Base-by-base conservation (phyloP, 331 rosid genomes). In the Telfairia occidentalis region DNA sequence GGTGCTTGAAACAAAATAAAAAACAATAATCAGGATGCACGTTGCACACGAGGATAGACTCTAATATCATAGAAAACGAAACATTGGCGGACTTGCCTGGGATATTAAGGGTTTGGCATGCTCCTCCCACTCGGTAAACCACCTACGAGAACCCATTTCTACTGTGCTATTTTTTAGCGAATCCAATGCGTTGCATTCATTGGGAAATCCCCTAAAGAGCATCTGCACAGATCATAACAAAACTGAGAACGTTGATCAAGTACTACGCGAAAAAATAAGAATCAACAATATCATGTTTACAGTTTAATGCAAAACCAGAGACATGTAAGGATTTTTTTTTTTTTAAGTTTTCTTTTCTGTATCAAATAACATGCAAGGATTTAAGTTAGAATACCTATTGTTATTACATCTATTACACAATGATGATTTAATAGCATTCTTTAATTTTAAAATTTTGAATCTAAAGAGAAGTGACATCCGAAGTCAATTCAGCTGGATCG, bases 41-140 rank as follows among this genome's bases (percentile, higher is more conserved):
- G 9, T 52, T 21, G 28, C 58, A 52, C 63, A 9, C 4, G 63
- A 24, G 23, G 63, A 9, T 52, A n/a, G 63, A 28, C 30, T 11
- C 63, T 55, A 57, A 57, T 57, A 58, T 13, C 38, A 29, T 58
- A 59, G 67, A 59, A 5, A 30, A 30, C 16, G 42, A 59, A 59
- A 59, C 42, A 59, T 9, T 28, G 13, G 45, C 29, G 48, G 28
- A 72, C 89, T 83, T 83, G 81, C 98, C 98, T 93, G 76, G 1
- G 78, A 77, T 87, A 93, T 84, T 63, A 93, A 76, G 19, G 90
- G 90, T 81, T 90, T 90, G 70, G 97, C 98, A 81, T 90, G 90
- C 58, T 87, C 90, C 74, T 90, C 98, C 98, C 98, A 93, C 81
- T 86, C 98, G 28, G 89, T 76, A 81, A 82, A 69, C 98, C 98